These are phyloP conservation scores for Skeletonema costatum DNA, from an alignment of 108 stramenopile species.

Conservation along the genomic window DNA sequence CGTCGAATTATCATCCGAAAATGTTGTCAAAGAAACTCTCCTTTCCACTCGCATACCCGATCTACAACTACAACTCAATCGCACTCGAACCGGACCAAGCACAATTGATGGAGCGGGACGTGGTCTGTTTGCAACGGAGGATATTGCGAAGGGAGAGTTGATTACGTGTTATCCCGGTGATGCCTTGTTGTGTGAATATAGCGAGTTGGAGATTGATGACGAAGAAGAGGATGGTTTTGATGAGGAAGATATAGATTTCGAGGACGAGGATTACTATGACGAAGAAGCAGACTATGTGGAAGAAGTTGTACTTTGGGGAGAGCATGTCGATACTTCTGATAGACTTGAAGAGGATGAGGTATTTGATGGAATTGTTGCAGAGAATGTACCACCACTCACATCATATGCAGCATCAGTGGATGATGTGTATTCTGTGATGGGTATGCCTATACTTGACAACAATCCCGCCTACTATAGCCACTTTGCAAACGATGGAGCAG, in stretches of 20 bases:
- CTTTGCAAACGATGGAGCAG: constrained; percentile 9
- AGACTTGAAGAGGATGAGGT: neutral
- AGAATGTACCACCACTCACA: neutral
- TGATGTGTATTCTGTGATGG: constrained; percentile 5
- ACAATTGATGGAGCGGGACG: constrained; percentile 29
- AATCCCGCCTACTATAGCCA: constrained; percentile 7
- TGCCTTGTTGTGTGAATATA: constrained; percentile 32
- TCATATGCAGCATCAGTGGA: neutral
- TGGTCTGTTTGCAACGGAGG: constrained; percentile 39
- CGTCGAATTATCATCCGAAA: neutral
- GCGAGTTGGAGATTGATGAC: neutral
- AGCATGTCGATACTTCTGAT: neutral
- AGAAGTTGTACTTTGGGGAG: constrained; percentile 1
- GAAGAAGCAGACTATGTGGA: neutral
- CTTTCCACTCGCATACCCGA: constrained; percentile 23
- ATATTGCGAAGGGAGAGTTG: constrained; percentile 34
- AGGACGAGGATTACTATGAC: neutral
- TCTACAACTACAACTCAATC: constrained; percentile 12
- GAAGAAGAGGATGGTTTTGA: neutral
- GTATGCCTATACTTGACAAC: neutral
- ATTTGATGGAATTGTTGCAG: neutral
- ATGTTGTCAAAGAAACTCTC: constrained; percentile 27
- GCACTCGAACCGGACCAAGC: constrained; percentile 30
- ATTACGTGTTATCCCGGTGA: constrained; percentile 51
- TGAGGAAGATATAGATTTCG: neutral